Evolutionary conservation across 2,329 filamentous ascomycete genomes (phyloP).

Genomic region (Shiraia sp.): DNA sequence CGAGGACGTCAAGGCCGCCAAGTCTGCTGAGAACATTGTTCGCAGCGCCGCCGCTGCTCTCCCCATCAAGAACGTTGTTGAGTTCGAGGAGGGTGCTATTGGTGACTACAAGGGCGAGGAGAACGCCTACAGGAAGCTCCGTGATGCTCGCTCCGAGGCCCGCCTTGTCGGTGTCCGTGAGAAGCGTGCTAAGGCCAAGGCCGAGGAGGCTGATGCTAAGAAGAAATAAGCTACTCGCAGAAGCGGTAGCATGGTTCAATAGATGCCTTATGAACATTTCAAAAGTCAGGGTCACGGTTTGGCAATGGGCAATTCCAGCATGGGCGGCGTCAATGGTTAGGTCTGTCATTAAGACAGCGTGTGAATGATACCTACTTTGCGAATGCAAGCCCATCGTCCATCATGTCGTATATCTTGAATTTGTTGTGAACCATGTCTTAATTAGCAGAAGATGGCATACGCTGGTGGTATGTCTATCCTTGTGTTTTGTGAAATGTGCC

Average conservation of each 20-base stretch:
- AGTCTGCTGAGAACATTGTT: slow-evolving; percentile 56
- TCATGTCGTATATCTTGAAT: neutral
- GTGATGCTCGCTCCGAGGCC: slow-evolving; percentile 80
- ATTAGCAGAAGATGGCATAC: too few species aligned
- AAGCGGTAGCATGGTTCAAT: slow-evolving; percentile 24
- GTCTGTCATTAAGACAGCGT: slow-evolving; percentile 37
- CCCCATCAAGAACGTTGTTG: slow-evolving; percentile 71
- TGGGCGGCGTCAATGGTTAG: slow-evolving; percentile 45
- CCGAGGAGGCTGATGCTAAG: slow-evolving; percentile 73
- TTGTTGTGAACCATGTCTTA: too few species aligned
- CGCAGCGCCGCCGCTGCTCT: slow-evolving; percentile 62
- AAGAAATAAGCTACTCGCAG: slow-evolving; percentile 70
- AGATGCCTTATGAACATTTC: slow-evolving; percentile 33
- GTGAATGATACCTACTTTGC: slow-evolving; percentile 45
- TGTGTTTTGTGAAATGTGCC: too few species aligned
- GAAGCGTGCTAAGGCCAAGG: slow-evolving; percentile 90
- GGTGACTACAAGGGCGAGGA: slow-evolving; percentile 72
- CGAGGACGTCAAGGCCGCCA: slow-evolving; percentile 76
- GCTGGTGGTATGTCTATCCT: too few species aligned
- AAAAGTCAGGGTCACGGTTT: slow-evolving; percentile 38
- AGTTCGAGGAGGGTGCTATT: slow-evolving; percentile 82
- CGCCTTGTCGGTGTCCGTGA: slow-evolving; percentile 82
- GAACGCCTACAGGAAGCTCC: slow-evolving; percentile 84
- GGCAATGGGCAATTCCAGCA: slow-evolving; percentile 38
- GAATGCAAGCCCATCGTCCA: slow-evolving; percentile 29